Evolutionary conservation across 148 eudicot genomes (phyloP).

Genomic region (Agrostemma githago): DNA sequence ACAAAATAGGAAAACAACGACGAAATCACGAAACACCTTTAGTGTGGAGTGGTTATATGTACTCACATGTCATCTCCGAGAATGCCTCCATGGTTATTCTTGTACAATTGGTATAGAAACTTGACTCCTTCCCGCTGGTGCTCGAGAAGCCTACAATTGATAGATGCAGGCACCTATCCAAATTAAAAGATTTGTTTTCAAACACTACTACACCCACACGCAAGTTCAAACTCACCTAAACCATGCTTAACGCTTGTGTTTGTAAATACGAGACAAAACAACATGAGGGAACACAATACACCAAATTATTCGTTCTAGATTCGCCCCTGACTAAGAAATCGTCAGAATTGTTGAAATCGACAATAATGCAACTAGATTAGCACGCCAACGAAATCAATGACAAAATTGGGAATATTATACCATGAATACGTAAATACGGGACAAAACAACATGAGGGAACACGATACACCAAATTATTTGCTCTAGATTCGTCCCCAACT

Average conservation of each 20-base stretch:
- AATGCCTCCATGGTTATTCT: slow-evolving; percentile 85
- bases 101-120: slow-evolving; percentile 73
- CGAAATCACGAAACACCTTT: background rate
- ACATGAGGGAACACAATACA: no score
- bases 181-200: background rate
- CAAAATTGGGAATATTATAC: no score
- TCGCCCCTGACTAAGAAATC: no score
- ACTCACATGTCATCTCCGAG: slow-evolving; percentile 99
- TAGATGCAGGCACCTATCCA: slow-evolving; percentile 84
- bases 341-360: no score
- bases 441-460: no score
- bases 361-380: no score
- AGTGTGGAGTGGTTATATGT: background rate
- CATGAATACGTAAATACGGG: no score
- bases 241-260: background rate
- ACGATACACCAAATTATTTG: no score
- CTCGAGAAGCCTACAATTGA: slow-evolving; percentile 84
- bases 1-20: background rate
- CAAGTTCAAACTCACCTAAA: background rate
- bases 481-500: no score
- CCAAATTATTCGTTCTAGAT: no score
- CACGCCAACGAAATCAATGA: no score
- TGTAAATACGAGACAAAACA: no score
- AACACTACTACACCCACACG: background rate
- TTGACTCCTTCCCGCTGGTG: slow-evolving; percentile 86